phyloP scores from a whole-genome alignment of 805 yeast species.

The Lipomyces mesembrius region DNA sequence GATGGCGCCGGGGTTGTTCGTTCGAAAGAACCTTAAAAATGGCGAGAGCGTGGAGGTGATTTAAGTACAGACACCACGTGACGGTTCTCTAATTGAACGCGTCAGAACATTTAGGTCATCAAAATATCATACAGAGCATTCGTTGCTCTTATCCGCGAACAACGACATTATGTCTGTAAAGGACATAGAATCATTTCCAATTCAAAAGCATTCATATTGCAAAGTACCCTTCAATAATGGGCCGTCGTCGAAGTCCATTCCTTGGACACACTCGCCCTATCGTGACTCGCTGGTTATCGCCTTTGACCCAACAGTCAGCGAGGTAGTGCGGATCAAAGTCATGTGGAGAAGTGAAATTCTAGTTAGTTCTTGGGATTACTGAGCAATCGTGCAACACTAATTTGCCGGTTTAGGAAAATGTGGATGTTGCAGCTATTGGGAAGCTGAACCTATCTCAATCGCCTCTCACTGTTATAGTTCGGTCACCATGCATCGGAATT shows the following conservation, averaged over 20 bases:
- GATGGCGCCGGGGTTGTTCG: not conserved
- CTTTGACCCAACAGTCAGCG: constrained; percentile 9
- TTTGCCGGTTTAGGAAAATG: constrained; percentile 16
- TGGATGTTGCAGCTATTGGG: constrained; percentile 12
- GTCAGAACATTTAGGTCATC: not conserved
- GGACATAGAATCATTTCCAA: constrained; percentile 15
- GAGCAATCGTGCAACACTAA: not conserved
- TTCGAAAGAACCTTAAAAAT: constrained; percentile 1
- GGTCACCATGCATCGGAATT: constrained; percentile 29
- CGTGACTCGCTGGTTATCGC: constrained; percentile 26
- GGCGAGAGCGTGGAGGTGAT: not conserved
- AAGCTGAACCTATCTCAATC: constrained; percentile 1
- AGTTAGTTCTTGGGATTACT: constrained; percentile 11
- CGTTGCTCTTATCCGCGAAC: not conserved
- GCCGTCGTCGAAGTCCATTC: constrained; percentile 10
- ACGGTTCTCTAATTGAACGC: not conserved
- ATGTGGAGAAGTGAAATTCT: constrained; percentile 23
- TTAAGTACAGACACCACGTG: not conserved
- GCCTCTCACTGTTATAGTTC: constrained; percentile 20
- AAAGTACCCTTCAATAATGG: constrained; percentile 15
- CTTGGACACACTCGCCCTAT: constrained; percentile 34
- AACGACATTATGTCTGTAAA: constrained; percentile 7
- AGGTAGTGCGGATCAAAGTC: constrained; percentile 9
- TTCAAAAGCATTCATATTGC: constrained; percentile 27
- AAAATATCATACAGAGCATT: not conserved